phyloP scores from a whole-genome alignment of 257 asterid genomes.

The Scutellaria baicalensis region DNA sequence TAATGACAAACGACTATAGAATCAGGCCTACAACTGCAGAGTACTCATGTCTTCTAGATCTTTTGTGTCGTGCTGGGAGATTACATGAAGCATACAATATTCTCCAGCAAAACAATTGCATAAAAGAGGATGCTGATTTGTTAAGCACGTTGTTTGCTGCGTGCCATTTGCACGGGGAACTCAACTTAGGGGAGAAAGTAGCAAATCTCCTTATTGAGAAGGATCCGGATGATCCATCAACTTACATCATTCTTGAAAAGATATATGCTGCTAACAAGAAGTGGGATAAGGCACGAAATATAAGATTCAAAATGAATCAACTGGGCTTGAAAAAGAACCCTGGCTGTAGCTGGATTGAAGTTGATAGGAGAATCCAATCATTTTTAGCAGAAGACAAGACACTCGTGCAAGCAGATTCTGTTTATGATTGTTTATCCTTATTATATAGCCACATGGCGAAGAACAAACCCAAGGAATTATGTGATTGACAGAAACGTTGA shows the following conservation, averaged over 20 bases:
- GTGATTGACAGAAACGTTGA: too few species aligned
- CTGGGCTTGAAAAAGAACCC: conserved; percentile 57
- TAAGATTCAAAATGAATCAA: conserved; percentile 60
- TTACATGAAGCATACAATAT: conserved; percentile 52
- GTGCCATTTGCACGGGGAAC: conserved; percentile 49
- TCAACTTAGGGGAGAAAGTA: conserved; percentile 52
- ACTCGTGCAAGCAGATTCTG: conserved; percentile 32
- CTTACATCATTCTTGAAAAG: conserved; percentile 56
- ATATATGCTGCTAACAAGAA: conserved; percentile 47
- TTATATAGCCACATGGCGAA: conserved; percentile 46
- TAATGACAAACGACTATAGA: conserved; percentile 36
- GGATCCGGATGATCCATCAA: conserved; percentile 44
- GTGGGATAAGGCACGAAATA: conserved; percentile 49
- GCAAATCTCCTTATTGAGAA: conserved; percentile 44
- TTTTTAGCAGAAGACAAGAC: conserved; percentile 51
- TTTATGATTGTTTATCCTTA: conserved; percentile 43
- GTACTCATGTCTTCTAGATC: conserved; percentile 67
- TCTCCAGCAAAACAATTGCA: conserved; percentile 32
- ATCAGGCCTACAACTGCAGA: conserved; percentile 60
- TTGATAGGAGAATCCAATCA: conserved; percentile 39
- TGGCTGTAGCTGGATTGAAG: conserved; percentile 79
- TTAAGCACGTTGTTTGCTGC: conserved; percentile 63
- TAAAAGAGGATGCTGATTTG: conserved; percentile 45
- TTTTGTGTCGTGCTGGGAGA: conserved; percentile 67
- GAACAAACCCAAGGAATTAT: conserved; percentile 17